Percentiles rank a stretch among this genome's conserved stretches.
These are phyloP conservation scores for Penicillium thymicola DNA, from an alignment of 2,329 filamentous ascomycete species.

Conservation along the genomic window DNA sequence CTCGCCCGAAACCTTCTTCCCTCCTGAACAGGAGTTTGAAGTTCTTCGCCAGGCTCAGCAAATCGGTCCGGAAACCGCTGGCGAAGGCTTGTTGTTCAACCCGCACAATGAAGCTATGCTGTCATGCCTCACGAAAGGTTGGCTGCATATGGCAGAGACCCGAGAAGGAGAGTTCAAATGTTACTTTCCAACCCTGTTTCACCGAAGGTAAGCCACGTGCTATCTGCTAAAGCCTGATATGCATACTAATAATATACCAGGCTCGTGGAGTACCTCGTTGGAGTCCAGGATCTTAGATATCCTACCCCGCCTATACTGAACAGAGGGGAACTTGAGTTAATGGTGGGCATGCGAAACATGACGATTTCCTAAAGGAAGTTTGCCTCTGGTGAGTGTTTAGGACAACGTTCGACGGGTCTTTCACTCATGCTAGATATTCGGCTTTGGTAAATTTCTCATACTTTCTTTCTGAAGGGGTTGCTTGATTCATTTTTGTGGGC, in stretches of 20 bases:
- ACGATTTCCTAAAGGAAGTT: background rate
- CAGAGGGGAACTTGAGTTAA: background rate
- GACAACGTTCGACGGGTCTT: too few species aligned
- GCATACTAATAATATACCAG: background rate
- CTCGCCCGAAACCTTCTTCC: background rate
- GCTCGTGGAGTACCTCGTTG: background rate
- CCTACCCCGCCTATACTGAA: background rate
- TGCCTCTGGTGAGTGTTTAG: too few species aligned
- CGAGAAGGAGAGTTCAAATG: background rate
- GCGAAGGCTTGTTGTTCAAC: background rate
- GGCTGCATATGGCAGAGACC: background rate
- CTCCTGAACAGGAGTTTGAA: background rate
- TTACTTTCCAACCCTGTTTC: background rate
- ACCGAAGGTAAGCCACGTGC: background rate
- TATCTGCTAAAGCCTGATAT: too few species aligned
- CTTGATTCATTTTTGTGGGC: background rate
- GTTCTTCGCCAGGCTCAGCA: background rate
- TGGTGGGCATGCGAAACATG: background rate
- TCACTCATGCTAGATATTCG: background rate
- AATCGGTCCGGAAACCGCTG: fast-evolving
- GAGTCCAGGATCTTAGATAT: background rate
- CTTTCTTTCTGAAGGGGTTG: background rate
- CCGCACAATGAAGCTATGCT: background rate
- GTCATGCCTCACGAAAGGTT: background rate
- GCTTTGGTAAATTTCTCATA: background rate